Percentiles rank a stretch among this genome's conserved stretches.
Conservation (phyloP, 495 filamentous ascomycete genomes). For the Penicillium psychrofluorescens region DNA sequence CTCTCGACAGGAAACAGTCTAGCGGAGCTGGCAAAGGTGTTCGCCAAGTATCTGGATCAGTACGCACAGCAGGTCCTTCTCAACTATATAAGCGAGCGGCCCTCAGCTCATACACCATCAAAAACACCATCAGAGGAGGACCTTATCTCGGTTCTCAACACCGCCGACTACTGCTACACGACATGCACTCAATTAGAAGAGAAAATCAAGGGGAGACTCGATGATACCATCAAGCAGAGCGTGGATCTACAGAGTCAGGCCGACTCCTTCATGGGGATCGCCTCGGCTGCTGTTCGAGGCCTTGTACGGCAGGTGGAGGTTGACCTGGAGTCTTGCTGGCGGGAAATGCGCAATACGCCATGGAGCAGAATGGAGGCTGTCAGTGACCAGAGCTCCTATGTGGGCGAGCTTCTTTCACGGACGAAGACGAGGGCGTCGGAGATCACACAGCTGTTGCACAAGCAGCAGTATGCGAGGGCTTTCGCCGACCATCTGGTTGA, state of each 20-base stretch:
- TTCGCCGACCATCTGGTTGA: slow-evolving; percentile 95
- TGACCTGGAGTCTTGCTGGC: slow-evolving; percentile 78
- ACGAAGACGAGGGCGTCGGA: slow-evolving; percentile 64
- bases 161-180: slow-evolving; percentile 93
- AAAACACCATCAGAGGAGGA: slow-evolving; percentile 63
- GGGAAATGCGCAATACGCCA: slow-evolving; percentile 95
- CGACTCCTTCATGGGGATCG: slow-evolving; percentile 92
- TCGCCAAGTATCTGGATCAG: slow-evolving; percentile 90
- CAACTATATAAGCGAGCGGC: slow-evolving; percentile 60
- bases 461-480: slow-evolving; percentile 87
- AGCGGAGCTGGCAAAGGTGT: slow-evolving; percentile 74
- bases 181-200: slow-evolving; percentile 90
- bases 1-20: slow-evolving; percentile 83
- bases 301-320: slow-evolving; percentile 79
- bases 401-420: slow-evolving; percentile 67
- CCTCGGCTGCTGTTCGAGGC: slow-evolving; percentile 74
- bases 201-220: slow-evolving; percentile 85
- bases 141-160: slow-evolving; percentile 81
- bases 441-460: slow-evolving; percentile 71
- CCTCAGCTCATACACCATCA: slow-evolving; percentile 39
- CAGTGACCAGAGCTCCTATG: slow-evolving; percentile 92
- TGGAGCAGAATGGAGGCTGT: slow-evolving; percentile 92
- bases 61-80: slow-evolving; percentile 92
- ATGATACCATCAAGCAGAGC: slow-evolving; percentile 61
- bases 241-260: slow-evolving; percentile 89